phyloP scores from a whole-genome alignment of 2,329 filamentous ascomycete genomes.

The Talaromyces albobiverticillius region DNA sequence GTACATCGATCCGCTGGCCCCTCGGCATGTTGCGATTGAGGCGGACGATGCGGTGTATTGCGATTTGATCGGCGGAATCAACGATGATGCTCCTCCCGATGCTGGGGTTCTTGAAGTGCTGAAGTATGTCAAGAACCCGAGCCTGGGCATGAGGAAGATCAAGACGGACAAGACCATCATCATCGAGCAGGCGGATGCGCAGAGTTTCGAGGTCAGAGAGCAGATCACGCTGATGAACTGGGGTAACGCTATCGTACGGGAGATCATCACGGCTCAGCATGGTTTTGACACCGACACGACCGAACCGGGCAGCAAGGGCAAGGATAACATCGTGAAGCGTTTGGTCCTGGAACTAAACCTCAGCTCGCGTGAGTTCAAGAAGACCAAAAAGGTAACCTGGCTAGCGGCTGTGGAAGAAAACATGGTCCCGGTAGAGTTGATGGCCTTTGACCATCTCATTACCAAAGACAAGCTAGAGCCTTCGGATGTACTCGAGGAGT shows the following conservation, averaged over 20 bases:
- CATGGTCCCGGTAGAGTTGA: slow-evolving; percentile 76
- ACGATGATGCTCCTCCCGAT: too few species aligned
- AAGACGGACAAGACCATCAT: slow-evolving; percentile 57
- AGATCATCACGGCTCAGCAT: too few species aligned
- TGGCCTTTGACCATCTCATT: slow-evolving; percentile 92
- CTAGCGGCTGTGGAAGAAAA: too few species aligned
- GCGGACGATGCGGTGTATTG: slow-evolving; percentile 68
- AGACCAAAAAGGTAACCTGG: slow-evolving; percentile 97
- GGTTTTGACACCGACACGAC: too few species aligned
- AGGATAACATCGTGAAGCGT: too few species aligned
- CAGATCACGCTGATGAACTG: slow-evolving; percentile 96
- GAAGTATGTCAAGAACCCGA: too few species aligned
- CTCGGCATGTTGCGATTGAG: slow-evolving; percentile 69
- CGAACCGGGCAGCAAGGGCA: too few species aligned
- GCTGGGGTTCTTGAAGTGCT: too few species aligned
- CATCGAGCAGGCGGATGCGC: slow-evolving; percentile 82
- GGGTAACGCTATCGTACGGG: slow-evolving; percentile 64
- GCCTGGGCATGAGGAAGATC: too few species aligned
- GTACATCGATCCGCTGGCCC: slow-evolving; percentile 72
- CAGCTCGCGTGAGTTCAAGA: slow-evolving; percentile 84
- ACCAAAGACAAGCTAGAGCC: slow-evolving; percentile 89
- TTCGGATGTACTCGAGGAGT: too few species aligned
- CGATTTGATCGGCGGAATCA: too few species aligned
- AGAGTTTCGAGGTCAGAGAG: slow-evolving; percentile 76
- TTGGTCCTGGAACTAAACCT: too few species aligned